Evolutionary conservation across 2,329 filamentous ascomycete species (phyloP), one percentile per base, ranked within the genome.

Genomic region (Fusarium lyarnte): DNA sequence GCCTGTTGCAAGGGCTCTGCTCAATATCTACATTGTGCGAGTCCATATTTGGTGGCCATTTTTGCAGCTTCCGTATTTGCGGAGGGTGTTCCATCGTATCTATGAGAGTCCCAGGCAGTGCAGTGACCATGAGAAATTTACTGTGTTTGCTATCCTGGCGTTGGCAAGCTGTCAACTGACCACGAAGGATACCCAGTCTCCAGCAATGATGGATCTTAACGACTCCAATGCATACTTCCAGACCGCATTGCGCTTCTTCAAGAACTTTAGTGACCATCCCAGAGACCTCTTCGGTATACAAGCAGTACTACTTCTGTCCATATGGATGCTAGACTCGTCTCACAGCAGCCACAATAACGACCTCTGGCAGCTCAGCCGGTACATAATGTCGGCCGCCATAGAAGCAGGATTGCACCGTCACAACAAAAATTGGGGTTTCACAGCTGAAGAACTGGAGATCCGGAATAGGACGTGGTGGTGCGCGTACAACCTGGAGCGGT

Each of bases 381-480:
- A 65, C 3, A 55, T 63, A 3, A 65, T 65, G 62, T 65, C 62
- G 7, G 47, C 58, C 2, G 58, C 62, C 13, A 42, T 65, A 0
- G 62, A 63, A 1, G 47, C 62, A 0, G 62, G 62, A 8, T 23
- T 65, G 1, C 58, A 65, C 25, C 29, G 62, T 2, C 47, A 65
- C 19, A 65, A 65, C 8, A 65, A 36, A 0, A 35, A 63, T 5
- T 65, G 59, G 62, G 62, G 62, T 0, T 65, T 65, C 6, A 57
- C 62, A 2, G 6, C 35, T 19, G 41, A 64, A 16, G 58, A 65
- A 13, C 2, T 55, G 4, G 62, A 65, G 8, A 21, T 54, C 12
- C 41, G 59, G 16, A 65, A 63, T 19, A 6, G 58, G 13, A 55
- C 58, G 9, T 65, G 59, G 59, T 65, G 58, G 62, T 63, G 62